Conservation (phyloP, 345 rosid species). For the Eucalyptus polyanthemos region DNA sequence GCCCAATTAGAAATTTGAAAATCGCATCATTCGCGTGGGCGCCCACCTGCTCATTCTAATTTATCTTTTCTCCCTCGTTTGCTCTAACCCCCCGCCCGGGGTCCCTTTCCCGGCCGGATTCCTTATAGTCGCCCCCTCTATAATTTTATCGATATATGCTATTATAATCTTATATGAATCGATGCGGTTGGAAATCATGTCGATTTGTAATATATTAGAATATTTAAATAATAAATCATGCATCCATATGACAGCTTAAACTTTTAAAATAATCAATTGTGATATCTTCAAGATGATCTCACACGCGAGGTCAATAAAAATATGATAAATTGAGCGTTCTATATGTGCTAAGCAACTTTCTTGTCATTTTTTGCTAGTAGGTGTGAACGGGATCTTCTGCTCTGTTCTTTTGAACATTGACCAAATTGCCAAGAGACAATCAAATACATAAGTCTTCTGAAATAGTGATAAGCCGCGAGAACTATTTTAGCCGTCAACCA, state of each 20-base stretch:
- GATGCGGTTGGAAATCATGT: too few relatives aligned
- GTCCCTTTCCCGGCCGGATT: not conserved
- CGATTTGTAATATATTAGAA: too few relatives aligned
- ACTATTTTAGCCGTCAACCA: not conserved
- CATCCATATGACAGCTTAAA: rapidly evolving
- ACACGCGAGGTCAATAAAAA: not conserved
- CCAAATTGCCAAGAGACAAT: not conserved
- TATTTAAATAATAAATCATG: too few relatives aligned
- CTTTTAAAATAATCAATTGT: rapidly evolving
- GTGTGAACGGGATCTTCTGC: not conserved
- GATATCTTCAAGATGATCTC: too few relatives aligned
- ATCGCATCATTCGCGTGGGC: too few relatives aligned
- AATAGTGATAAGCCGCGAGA: not conserved
- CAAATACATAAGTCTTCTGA: not conserved
- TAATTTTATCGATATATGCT: not conserved
- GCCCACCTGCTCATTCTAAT: not conserved
- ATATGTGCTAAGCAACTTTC: not conserved
- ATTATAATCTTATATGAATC: not conserved
- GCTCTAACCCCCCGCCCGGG: not conserved
- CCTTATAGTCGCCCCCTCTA: not conserved
- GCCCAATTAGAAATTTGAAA: not conserved
- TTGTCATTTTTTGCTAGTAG: not conserved
- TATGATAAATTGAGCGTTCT: not conserved
- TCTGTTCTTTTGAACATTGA: not conserved
- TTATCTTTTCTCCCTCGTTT: not conserved